A percentile compares a stretch with the other conserved stretches of the same genome.
phyloP scores from a whole-genome alignment of 2,329 filamentous ascomycete genomes.

The Aspergillus amoenus region DNA sequence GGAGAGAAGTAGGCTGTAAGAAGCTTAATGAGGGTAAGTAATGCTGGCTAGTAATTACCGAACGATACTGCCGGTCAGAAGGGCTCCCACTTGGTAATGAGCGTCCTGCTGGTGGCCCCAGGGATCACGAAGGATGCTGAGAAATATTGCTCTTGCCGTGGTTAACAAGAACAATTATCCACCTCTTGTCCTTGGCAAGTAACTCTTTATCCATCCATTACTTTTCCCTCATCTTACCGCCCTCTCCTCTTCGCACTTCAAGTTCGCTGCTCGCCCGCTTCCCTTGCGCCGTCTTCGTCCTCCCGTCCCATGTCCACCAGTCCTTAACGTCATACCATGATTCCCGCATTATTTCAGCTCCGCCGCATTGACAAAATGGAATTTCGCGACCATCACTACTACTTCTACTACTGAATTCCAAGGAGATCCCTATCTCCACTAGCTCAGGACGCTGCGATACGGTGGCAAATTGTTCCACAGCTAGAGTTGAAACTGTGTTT shows the following conservation, averaged over 20 bases:
- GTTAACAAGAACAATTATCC: not conserved
- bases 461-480: not conserved
- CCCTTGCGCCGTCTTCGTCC: not conserved
- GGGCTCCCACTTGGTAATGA: not conserved
- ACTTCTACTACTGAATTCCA: not conserved
- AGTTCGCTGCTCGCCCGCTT: too few relatives aligned
- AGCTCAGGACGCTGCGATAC: not conserved
- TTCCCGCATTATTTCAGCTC: not conserved
- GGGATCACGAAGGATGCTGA: not conserved
- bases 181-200: not conserved
- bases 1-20: not conserved
- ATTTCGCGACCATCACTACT: conserved; percentile 3
- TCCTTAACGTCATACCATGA: conserved; percentile 5
- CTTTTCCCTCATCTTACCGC: not conserved
- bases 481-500: not conserved
- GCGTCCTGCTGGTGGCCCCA: not conserved
- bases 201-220: not conserved
- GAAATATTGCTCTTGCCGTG: not conserved
- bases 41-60: conserved; percentile 1
- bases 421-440: not conserved
- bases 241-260: not conserved
- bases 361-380: conserved; percentile 9
- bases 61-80: not conserved
- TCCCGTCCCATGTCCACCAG: not conserved
- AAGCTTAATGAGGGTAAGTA: conserved; percentile 1